Evolutionary conservation across 2,329 filamentous ascomycete species (phyloP), one percentile per base, ranked within the genome.

Genomic region (Camillea tinctor): DNA sequence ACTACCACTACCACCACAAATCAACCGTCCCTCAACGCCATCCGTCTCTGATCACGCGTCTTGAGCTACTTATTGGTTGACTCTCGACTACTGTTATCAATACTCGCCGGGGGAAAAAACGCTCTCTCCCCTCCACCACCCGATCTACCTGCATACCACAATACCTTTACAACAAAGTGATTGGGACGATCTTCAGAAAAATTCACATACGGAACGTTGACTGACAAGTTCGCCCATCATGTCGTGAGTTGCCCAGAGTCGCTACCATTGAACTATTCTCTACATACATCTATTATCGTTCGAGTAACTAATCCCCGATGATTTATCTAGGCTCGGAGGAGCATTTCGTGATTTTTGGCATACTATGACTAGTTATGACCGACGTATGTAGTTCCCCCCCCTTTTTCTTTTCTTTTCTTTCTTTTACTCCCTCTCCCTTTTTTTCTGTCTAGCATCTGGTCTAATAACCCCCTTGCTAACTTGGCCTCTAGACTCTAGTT

Each of bases 271-370:
- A 44, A 44, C 36, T 56, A 17, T 52, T 50, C 44, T 59, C 21
- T 53, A 15, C 56, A 24, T 53, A 15, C 56, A 24, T 60, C n/a
- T 54, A 44, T 49, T 66, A 40, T 44, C 26, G 57, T 30, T 68
- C 56, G 67, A 52, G 54, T 50, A 62, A 56, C 64, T 74, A 56
- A 72, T 63, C 15, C 50, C 7, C 13, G 24, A 15, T 49, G 51
- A 50, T 52, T 48, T 54, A 64, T 67, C 50, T 67, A 89, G 89
- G 71, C 76, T 94, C 72, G 84, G 86, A 69, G 84, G 84, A 69
- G 87, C 89, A 77, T 90, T 95, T 78, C 90, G 90, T 78, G 91
- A 90, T 64, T 94, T 99, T 80, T 99, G 95, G 95, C 95, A 98
- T 83, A 87, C 90, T 69, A 95, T 89, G 85, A 89, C 86, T 77